These are phyloP conservation scores for Solioccasus polychromus DNA, from an alignment of 768 basidiomycete genomes.

Conservation along the genomic window DNA sequence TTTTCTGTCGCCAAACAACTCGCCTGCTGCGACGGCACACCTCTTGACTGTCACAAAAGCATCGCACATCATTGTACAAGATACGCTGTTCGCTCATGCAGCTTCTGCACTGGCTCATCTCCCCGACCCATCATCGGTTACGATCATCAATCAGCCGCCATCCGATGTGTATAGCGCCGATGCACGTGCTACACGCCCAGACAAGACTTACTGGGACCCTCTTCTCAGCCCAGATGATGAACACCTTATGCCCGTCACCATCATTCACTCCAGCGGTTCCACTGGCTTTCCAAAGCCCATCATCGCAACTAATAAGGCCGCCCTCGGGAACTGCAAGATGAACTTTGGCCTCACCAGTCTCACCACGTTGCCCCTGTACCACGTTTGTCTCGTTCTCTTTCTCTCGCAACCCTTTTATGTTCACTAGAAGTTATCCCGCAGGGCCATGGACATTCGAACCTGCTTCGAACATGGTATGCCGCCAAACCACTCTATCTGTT, in stretches of 20 bases:
- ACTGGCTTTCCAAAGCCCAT: constrained; percentile 52
- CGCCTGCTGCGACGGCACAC: constrained; percentile 44
- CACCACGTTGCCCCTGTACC: constrained; percentile 31
- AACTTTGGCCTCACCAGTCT: constrained; percentile 25
- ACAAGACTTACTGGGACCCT: constrained; percentile 22
- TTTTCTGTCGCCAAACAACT: constrained; percentile 44
- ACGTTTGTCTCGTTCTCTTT: constrained; percentile 21
- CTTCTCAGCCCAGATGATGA: constrained; percentile 22
- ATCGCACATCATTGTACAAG: constrained; percentile 23
- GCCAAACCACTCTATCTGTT: constrained; percentile 42
- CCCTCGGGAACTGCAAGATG: constrained; percentile 35
- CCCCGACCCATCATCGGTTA: constrained; percentile 19
- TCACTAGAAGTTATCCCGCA: background rate
- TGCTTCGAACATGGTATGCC: constrained; percentile 44
- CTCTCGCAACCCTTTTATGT: no score
- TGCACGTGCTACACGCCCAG: constrained; percentile 15
- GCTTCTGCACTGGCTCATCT: constrained; percentile 15
- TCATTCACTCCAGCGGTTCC: constrained; percentile 30
- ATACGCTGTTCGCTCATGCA: constrained; percentile 12
- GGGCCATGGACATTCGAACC: constrained; percentile 23
- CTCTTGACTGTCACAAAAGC: constrained; percentile 32
- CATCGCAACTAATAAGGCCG: constrained; percentile 34
- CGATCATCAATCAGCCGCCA: constrained; percentile 22
- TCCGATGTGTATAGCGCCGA: constrained; percentile 13
- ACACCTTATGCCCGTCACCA: constrained; percentile 16